Evolutionary conservation across 345 rosid species (phyloP).

Genomic region (Fremontodendron californicum): DNA sequence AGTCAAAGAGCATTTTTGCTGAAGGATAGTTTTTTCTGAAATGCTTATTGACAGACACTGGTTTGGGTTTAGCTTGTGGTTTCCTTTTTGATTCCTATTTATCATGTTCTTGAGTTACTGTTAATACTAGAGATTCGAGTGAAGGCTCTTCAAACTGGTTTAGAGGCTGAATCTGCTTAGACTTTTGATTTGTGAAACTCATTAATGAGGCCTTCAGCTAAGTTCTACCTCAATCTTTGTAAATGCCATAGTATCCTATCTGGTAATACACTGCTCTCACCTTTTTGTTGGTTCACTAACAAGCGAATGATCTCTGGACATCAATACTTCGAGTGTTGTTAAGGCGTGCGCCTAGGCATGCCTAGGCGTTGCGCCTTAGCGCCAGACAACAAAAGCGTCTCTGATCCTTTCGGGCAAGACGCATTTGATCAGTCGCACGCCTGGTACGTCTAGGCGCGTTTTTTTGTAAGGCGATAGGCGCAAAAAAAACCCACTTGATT

Average conservation of each 20-base stretch:
- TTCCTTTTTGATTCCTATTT: neutral
- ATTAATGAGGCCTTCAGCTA: neutral
- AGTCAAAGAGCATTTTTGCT: neutral
- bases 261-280: neutral
- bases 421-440: no score
- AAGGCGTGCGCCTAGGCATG: no score
- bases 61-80: neutral
- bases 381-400: no score
- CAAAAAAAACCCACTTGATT: no score
- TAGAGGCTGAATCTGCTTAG: neutral
- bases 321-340: neutral
- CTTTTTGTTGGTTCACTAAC: neutral
- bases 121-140: neutral
- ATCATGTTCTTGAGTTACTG: neutral
- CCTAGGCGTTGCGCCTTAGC: no score
- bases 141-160: constrained; percentile 6
- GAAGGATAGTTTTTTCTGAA: neutral
- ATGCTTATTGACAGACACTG: neutral
- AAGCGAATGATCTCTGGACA: neutral
- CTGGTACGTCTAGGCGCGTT: no score
- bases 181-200: no score
- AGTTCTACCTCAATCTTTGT: neutral
- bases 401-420: no score
- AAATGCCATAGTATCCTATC: neutral
- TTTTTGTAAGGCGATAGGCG: no score